Conservation (phyloP, 805 yeast species). For the Diddensiella transvaalensis region DNA sequence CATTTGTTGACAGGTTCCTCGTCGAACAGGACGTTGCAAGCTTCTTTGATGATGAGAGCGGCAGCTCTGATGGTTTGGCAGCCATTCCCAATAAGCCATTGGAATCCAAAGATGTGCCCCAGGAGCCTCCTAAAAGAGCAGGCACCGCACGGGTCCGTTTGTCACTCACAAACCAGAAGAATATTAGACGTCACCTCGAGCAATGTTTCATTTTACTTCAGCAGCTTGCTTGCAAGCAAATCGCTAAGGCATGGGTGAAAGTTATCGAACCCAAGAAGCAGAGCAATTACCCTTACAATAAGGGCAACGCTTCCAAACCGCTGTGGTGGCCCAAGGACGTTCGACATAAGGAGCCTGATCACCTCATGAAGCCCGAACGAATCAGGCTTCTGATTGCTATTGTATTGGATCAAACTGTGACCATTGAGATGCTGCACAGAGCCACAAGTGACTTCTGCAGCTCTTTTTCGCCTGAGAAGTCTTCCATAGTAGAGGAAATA, state of each 20-base stretch:
- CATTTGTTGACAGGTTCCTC: conserved; percentile 12
- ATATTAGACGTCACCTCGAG: conserved; percentile 27
- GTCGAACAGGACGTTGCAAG: conserved; percentile 6
- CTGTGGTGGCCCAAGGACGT: conserved; percentile 67
- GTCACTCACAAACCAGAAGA: neutral
- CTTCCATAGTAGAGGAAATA: conserved; percentile 7
- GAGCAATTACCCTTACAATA: conserved; percentile 57
- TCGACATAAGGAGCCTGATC: conserved; percentile 71
- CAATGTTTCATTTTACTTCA: conserved; percentile 40
- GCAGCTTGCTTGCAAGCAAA: conserved; percentile 54
- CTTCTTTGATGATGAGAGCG: neutral
- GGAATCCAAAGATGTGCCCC: neutral
- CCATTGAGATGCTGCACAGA: neutral
- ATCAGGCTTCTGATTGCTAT: conserved; percentile 40
- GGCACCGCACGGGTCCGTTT: neutral
- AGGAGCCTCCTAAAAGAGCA: neutral
- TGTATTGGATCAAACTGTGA: neutral
- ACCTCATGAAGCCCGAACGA: conserved; percentile 57
- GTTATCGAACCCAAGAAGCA: conserved; percentile 65
- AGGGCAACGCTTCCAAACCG: conserved; percentile 49
- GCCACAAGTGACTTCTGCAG: conserved; percentile 7
- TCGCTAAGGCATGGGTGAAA: conserved; percentile 68
- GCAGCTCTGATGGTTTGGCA: neutral
- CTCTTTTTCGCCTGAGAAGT: neutral
- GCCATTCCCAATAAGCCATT: neutral